A percentile compares a stretch with the other conserved stretches of the same genome.
These are phyloP conservation scores for Debaryomyces fabryi DNA, from an alignment of 1,139 yeast species.

Conservation along the genomic window DNA sequence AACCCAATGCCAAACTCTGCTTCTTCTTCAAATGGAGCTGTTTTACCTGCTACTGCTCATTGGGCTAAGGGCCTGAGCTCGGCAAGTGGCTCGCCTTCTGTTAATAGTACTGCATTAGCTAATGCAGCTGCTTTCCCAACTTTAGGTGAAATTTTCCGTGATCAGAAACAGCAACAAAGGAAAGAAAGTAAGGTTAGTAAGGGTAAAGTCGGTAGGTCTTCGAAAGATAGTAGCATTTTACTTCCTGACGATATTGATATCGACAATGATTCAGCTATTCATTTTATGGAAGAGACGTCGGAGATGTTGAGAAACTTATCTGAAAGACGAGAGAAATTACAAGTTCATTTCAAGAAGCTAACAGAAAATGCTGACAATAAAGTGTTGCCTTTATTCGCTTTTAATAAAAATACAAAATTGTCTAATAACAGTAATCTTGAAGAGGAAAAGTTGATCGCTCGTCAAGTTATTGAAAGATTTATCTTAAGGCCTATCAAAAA, in stretches of 20 bases:
- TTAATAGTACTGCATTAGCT: constrained; percentile 42
- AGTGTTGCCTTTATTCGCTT: constrained; percentile 45
- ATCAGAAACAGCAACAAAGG: constrained; percentile 39
- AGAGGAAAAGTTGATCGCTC: constrained; percentile 42
- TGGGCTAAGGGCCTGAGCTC: constrained; percentile 50
- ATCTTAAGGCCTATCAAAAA: constrained; percentile 48
- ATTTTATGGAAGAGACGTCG: constrained; percentile 40
- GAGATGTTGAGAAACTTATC: constrained; percentile 36
- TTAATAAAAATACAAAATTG: constrained; percentile 26
- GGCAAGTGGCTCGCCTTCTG: constrained; percentile 39
- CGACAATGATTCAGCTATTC: constrained; percentile 41
- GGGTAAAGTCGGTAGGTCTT: constrained; percentile 25
- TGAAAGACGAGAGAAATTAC: constrained; percentile 34
- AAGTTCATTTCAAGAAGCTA: constrained; percentile 35
- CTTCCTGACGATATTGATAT: constrained; percentile 44
- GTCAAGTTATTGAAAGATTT: constrained; percentile 46
- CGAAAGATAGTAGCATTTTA: constrained; percentile 28
- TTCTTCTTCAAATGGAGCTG: constrained; percentile 27
- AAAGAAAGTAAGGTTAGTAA: constrained; percentile 31
- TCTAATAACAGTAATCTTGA: constrained; percentile 31
- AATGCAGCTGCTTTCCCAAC: constrained; percentile 73
- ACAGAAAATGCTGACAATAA: constrained; percentile 18
- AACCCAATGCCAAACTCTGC: constrained; percentile 4
- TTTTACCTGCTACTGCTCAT: constrained; percentile 59
- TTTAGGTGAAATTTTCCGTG: constrained; percentile 61